phyloP scores from a whole-genome alignment of 441 rosid genomes.

The Aquilaria agallochum region DNA sequence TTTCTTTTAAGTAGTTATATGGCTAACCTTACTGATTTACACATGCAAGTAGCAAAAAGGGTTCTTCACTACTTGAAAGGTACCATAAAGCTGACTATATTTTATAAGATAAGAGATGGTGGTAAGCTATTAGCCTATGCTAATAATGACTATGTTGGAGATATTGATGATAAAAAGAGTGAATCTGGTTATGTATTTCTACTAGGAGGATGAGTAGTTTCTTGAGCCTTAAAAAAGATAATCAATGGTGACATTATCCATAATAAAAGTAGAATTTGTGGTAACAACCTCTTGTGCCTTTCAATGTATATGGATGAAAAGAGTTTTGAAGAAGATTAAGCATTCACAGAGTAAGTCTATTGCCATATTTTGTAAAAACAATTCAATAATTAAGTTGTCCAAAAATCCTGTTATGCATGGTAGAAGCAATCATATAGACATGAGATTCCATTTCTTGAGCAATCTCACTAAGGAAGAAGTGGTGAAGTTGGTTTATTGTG shows the following conservation, averaged over 20 bases:
- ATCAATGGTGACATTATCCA: not conserved
- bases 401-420: not conserved
- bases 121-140: not conserved
- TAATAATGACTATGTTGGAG: not conserved
- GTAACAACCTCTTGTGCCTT: not conserved
- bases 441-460: not conserved
- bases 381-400: not conserved
- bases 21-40: not conserved
- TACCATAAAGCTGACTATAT: not conserved
- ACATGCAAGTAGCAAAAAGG: not conserved
- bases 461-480: not conserved
- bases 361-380: not conserved
- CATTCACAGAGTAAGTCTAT: not conserved
- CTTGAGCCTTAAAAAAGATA: not conserved
- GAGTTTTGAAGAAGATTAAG: not conserved
- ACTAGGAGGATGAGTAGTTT: not conserved
- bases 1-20: not conserved
- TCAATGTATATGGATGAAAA: not conserved
- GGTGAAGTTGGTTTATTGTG: not conserved
- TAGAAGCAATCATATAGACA: not conserved
- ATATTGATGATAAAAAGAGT: not conserved
- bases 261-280: not conserved
- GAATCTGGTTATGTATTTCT: not conserved
- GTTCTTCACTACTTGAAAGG: not conserved
- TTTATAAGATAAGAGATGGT: not conserved